phyloP scores from a whole-genome alignment of 2,329 filamentous ascomycete species.

The Spiromastix sp. region DNA sequence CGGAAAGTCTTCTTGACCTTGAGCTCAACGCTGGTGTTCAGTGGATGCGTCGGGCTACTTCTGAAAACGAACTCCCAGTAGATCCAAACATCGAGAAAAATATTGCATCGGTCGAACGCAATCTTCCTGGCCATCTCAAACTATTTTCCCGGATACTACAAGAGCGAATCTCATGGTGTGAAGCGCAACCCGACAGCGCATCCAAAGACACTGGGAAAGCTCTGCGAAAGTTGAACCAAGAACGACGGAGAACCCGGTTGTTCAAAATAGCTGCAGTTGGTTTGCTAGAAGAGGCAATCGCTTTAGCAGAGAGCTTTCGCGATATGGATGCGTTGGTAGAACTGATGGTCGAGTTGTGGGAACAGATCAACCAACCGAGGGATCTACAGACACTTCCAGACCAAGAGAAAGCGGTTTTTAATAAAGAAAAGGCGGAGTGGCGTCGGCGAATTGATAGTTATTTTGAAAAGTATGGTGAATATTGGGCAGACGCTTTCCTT shows the following conservation, averaged over 20 bases:
- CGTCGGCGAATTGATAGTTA: slow-evolving; percentile 31
- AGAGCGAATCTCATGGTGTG: slow-evolving; percentile 50
- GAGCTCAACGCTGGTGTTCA: slow-evolving; percentile 31
- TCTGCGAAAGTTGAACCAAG: slow-evolving; percentile 34
- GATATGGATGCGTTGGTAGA: slow-evolving; percentile 55
- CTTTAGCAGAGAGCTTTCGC: slow-evolving; percentile 50
- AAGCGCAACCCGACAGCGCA: slow-evolving; percentile 41
- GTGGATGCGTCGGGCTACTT: slow-evolving; percentile 24
- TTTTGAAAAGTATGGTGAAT: slow-evolving; percentile 40
- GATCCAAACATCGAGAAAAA: slow-evolving; percentile 31
- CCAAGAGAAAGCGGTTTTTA: slow-evolving; percentile 10
- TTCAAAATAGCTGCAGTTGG: slow-evolving; percentile 41
- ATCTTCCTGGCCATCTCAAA: slow-evolving; percentile 45
- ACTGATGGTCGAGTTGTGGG: slow-evolving; percentile 32
- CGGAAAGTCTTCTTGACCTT: slow-evolving; percentile 28
- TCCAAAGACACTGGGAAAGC: slow-evolving; percentile 38
- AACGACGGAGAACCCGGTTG: slow-evolving; percentile 37
- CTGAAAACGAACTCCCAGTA: slow-evolving; percentile 19
- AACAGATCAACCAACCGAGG: slow-evolving; percentile 23
- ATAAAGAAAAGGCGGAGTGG: slow-evolving; percentile 20
- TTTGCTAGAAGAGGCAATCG: slow-evolving; percentile 47
- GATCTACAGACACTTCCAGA: slow-evolving; percentile 9
- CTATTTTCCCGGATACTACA: slow-evolving; percentile 48
- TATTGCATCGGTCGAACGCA: slow-evolving; percentile 32
- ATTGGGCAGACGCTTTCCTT: slow-evolving; percentile 61